phyloP scores from a whole-genome alignment of 179 eudicot species.

The Silene noctiflora region DNA sequence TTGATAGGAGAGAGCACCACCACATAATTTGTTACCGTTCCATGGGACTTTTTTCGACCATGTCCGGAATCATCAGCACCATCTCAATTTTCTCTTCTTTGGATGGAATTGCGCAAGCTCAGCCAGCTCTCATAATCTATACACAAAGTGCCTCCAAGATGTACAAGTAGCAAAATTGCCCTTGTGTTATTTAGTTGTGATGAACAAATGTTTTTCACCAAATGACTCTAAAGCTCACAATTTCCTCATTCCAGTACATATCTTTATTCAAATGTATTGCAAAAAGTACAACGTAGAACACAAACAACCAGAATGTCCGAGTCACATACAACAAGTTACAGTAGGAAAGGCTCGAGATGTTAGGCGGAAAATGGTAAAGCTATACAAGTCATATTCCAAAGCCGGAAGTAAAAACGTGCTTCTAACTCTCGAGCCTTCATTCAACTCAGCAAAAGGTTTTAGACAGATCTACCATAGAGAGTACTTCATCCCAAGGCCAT shows the following conservation, averaged over 20 bases:
- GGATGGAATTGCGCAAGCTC: neutral
- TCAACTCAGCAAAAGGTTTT: conserved; percentile 13
- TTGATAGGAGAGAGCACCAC: no score
- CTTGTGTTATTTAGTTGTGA: neutral
- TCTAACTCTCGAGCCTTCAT: conserved; percentile 23
- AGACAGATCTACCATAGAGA: conserved; percentile 47
- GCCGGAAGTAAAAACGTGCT: conserved; percentile 16
- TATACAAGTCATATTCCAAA: conserved; percentile 28
- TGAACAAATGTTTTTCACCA: no score
- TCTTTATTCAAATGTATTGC: neutral
- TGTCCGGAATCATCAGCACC: no score
- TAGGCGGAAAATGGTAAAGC: conserved; percentile 28
- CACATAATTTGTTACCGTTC: no score
- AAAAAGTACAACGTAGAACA: neutral
- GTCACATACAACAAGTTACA: neutral
- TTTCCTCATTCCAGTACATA: neutral
- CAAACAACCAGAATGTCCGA: neutral
- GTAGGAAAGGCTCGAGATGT: conserved; percentile 12
- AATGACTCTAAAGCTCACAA: neutral
- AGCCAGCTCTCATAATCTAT: neutral
- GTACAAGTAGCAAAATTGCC: neutral
- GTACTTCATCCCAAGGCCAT: conserved; percentile 81
- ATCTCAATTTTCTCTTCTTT: neutral
- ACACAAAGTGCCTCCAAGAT: neutral
- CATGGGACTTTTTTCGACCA: no score